Conservation (phyloP, 305 asterid species). For the Rubia tinctorum region DNA sequence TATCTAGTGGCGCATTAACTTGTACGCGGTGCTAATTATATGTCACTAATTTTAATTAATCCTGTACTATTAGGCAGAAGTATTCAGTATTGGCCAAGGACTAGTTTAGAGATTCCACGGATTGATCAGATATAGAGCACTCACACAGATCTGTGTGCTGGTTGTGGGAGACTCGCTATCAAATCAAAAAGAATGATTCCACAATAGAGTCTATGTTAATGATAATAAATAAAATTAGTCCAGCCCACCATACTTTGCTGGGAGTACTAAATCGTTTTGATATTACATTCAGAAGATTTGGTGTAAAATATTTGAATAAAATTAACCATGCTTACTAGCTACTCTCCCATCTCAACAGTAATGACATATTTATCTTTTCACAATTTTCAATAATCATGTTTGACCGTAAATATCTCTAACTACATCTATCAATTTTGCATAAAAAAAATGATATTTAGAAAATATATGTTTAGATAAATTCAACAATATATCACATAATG, state of each 20-base stretch:
- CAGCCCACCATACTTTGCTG: background rate
- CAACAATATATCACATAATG: too few species aligned
- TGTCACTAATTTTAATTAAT: background rate
- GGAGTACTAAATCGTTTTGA: background rate
- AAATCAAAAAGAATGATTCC: background rate
- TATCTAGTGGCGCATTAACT: background rate
- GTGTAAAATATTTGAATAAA: background rate
- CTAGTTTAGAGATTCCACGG: background rate
- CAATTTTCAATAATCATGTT: too few species aligned
- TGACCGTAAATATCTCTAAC: too few species aligned
- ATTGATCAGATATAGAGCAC: background rate
- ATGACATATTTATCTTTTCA: too few species aligned
- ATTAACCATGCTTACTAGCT: background rate
- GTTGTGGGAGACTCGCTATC: background rate
- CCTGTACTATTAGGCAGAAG: background rate
- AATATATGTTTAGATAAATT: too few species aligned
- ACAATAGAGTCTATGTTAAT: too few species aligned
- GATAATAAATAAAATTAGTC: too few species aligned
- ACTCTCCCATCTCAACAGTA: too few species aligned
- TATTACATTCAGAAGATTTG: background rate
- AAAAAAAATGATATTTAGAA: too few species aligned
- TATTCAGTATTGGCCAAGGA: background rate
- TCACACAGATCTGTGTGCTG: conserved; percentile 1
- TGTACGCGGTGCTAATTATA: background rate
- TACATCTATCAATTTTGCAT: too few species aligned